These are phyloP conservation scores for Urostyla sp. DNA, from an alignment of 73 alveolate species.

Conservation along the genomic window DNA sequence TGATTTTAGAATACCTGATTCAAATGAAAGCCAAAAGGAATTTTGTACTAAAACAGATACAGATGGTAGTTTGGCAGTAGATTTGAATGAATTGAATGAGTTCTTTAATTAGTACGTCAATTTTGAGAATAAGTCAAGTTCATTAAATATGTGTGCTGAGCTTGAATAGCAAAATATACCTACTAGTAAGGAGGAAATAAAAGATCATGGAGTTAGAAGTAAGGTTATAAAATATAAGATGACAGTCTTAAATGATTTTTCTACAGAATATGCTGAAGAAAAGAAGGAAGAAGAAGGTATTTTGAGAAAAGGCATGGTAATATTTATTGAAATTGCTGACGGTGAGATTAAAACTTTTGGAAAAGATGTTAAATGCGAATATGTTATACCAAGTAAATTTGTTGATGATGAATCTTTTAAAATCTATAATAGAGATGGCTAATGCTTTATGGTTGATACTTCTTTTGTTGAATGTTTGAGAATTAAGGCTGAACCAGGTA, in stretches of 20 bases:
- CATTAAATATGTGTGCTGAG: too few species aligned
- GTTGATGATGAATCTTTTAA: background rate
- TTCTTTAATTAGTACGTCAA: background rate
- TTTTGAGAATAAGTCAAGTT: too few species aligned
- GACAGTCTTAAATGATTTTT: background rate
- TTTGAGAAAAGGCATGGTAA: background rate
- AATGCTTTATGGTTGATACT: background rate
- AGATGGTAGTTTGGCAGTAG: background rate
- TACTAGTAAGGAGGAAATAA: too few species aligned
- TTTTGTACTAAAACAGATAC: too few species aligned
- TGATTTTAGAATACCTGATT: too few species aligned
- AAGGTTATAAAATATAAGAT: background rate
- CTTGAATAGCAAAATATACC: too few species aligned
- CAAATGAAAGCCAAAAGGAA: too few species aligned
- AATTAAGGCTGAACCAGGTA: too few species aligned
- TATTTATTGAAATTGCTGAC: background rate
- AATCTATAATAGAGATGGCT: slow-evolving; percentile 1
- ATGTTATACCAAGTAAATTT: background rate
- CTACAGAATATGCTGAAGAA: background rate
- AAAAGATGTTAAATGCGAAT: background rate
- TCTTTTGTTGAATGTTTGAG: too few species aligned
- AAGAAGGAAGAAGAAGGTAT: background rate
- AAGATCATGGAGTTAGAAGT: background rate
- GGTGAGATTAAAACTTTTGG: background rate
- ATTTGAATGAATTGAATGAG: background rate